Percentiles rank a stretch among this genome's conserved stretches.
Conservation (phyloP, 108 stramenopile genomes). For the Aurantiochytrium sp. region DNA sequence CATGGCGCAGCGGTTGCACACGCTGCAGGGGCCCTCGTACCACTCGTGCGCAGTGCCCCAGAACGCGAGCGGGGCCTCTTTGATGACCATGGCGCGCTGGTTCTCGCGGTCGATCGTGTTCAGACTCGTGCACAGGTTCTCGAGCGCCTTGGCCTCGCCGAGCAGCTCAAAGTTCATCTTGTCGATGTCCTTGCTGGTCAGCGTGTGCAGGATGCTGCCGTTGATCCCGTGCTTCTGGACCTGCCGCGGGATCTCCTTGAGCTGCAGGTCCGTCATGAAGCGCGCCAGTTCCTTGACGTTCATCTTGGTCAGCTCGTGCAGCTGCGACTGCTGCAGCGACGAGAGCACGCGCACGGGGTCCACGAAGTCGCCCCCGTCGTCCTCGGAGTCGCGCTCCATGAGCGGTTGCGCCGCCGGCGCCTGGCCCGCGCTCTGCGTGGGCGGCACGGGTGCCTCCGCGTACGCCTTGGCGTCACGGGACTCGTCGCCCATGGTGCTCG, state of each 20-base stretch:
- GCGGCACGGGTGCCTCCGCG: background rate
- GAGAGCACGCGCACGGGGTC: constrained; percentile 26
- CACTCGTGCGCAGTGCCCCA: background rate
- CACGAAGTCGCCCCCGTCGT: background rate
- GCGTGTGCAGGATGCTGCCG: constrained; percentile 12
- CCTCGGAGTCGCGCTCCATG: background rate
- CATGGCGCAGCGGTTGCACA: constrained; percentile 6
- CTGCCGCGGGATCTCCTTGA: background rate
- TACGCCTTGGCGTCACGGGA: too few relatives aligned
- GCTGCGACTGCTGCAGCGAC: background rate
- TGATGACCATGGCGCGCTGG: background rate
- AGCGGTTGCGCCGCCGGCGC: background rate
- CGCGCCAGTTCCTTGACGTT: background rate
- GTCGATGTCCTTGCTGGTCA: background rate
- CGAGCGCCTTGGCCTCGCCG: background rate
- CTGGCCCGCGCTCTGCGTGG: background rate
- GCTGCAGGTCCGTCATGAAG: background rate
- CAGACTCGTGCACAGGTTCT: background rate
- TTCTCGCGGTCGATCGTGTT: background rate
- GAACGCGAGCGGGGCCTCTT: background rate
- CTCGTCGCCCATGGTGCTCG: too few relatives aligned
- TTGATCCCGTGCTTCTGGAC: background rate
- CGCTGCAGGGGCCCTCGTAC: background rate
- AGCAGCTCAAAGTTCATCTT: background rate
- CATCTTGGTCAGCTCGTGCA: constrained; percentile 4